A percentile compares a stretch with the other conserved stretches of the same genome.
Conservation (phyloP, 306 rosid species). For the Hippophae rhamnoides region DNA sequence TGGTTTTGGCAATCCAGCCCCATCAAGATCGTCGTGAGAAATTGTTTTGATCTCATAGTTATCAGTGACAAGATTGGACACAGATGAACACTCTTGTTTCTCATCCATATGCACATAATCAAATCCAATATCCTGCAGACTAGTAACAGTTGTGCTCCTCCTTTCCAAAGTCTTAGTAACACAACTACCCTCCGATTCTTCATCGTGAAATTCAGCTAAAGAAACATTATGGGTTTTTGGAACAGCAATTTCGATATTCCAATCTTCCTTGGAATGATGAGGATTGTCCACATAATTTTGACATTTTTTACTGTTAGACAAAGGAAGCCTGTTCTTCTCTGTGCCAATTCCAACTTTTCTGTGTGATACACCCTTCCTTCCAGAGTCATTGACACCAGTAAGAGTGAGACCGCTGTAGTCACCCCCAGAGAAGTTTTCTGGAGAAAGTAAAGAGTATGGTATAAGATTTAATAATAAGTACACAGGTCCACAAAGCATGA, state of each 20-base stretch:
- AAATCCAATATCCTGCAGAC: slow-evolving; percentile 45
- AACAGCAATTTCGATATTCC: slow-evolving; percentile 66
- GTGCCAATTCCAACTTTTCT: slow-evolving; percentile 35
- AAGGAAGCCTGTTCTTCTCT: slow-evolving; percentile 38
- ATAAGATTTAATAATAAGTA: slow-evolving; percentile 2
- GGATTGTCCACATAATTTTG: slow-evolving; percentile 35
- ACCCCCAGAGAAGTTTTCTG: slow-evolving; percentile 55
- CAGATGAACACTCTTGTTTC: slow-evolving; percentile 71
- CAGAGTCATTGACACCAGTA: slow-evolving; percentile 46
- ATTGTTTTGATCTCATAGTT: slow-evolving; percentile 41
- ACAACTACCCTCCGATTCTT: slow-evolving; percentile 73
- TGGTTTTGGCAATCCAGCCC: slow-evolving; percentile 28
- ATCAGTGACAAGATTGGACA: slow-evolving; percentile 41
- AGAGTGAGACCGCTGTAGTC: slow-evolving; percentile 54
- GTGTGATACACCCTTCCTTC: slow-evolving; percentile 33
- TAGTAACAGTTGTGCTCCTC: slow-evolving; percentile 47
- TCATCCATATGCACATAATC: slow-evolving; percentile 70
- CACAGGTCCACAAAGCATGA: not conserved
- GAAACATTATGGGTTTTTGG: slow-evolving; percentile 33
- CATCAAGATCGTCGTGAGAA: slow-evolving; percentile 39
- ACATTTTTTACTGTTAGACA: slow-evolving; percentile 41
- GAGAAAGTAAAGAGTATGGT: slow-evolving; percentile 6
- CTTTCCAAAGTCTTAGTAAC: slow-evolving; percentile 61
- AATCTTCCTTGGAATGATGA: slow-evolving; percentile 42
- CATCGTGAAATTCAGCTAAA: slow-evolving; percentile 37